Percentiles rank a stretch among this genome's conserved stretches.
phyloP scores from a whole-genome alignment of 768 basidiomycete genomes.

The Suillus decipiens region DNA sequence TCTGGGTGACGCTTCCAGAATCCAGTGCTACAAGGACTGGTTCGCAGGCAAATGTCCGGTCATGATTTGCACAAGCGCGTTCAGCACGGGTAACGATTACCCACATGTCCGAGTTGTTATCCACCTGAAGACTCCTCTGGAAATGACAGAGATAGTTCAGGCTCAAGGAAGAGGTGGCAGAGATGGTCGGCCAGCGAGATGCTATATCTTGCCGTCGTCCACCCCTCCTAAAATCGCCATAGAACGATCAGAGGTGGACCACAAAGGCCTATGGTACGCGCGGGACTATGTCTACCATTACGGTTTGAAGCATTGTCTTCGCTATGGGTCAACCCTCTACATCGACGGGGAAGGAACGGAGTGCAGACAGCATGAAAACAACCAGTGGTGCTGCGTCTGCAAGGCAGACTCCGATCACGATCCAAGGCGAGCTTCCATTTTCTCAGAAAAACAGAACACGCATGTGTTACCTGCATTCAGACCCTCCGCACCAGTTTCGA shows the following conservation, averaged over 20 bases:
- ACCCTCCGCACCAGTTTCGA: background rate
- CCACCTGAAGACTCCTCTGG: constrained; percentile 22
- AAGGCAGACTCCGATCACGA: background rate
- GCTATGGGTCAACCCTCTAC: constrained; percentile 7
- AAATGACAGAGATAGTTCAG: constrained; percentile 25
- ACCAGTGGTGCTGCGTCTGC: background rate
- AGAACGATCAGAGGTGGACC: background rate
- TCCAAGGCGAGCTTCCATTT: background rate
- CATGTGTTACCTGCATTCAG: background rate
- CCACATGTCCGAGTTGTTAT: constrained; percentile 19
- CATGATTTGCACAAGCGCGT: constrained; percentile 26
- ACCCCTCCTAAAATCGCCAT: background rate
- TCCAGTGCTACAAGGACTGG: constrained; percentile 14
- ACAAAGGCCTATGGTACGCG: background rate
- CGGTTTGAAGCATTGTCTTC: constrained; percentile 4
- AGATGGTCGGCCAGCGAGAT: background rate
- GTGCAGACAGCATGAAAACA: background rate
- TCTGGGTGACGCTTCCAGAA: background rate
- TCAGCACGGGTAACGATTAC: constrained; percentile 32
- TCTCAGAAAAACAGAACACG: background rate
- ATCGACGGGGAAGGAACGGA: background rate
- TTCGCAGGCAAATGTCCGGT: background rate
- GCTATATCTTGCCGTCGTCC: background rate
- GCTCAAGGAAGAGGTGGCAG: constrained; percentile 22
- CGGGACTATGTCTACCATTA: background rate